These are phyloP conservation scores for Westerdykella ornata DNA, from an alignment of 2,329 filamentous ascomycete genomes.

Conservation along the genomic window DNA sequence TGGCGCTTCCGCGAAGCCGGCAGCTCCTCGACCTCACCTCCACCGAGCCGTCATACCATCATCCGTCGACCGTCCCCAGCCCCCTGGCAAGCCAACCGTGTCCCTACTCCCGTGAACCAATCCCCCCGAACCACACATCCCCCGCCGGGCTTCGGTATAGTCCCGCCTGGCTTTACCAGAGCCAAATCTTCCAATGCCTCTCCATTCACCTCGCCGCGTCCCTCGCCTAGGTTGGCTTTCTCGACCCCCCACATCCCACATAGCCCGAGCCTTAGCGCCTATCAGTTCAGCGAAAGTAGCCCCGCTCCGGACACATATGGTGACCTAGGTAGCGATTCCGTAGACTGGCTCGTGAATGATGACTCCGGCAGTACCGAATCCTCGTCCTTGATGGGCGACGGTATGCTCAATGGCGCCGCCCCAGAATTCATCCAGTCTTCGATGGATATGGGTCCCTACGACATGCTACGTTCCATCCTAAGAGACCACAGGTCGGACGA, in stretches of 20 bases:
- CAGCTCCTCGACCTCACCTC: constrained; percentile 64
- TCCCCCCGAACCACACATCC: constrained; percentile 77
- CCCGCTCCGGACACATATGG: constrained; percentile 81
- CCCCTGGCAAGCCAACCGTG: constrained; percentile 75
- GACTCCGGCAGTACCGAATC: constrained; percentile 75
- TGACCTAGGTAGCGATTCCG: constrained; percentile 86
- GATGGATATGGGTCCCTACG: constrained; percentile 93
- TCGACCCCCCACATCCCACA: constrained; percentile 87
- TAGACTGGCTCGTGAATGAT: constrained; percentile 91
- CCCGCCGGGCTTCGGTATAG: constrained; percentile 67
- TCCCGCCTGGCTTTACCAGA: constrained; percentile 68
- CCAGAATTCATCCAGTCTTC: constrained; percentile 69
- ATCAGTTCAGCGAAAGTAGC: constrained; percentile 79
- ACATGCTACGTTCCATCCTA: constrained; percentile 92
- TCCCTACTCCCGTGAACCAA: constrained; percentile 70
- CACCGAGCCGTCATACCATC: constrained; percentile 79
- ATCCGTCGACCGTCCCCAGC: constrained; percentile 87
- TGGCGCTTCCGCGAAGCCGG: constrained; percentile 71
- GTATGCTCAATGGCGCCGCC: constrained; percentile 68
- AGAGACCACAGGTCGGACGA: constrained; percentile 85
- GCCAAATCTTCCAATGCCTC: constrained; percentile 73
- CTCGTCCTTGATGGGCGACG: constrained; percentile 63
- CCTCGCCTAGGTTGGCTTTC: constrained; percentile 83
- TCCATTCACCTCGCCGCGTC: constrained; percentile 87
- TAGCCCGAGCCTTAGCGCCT: constrained; percentile 88